Evolutionary conservation across 1,284 basidiomycete species (phyloP), one percentile per base, ranked within the genome.

Genomic region (Calocybe gambosa): DNA sequence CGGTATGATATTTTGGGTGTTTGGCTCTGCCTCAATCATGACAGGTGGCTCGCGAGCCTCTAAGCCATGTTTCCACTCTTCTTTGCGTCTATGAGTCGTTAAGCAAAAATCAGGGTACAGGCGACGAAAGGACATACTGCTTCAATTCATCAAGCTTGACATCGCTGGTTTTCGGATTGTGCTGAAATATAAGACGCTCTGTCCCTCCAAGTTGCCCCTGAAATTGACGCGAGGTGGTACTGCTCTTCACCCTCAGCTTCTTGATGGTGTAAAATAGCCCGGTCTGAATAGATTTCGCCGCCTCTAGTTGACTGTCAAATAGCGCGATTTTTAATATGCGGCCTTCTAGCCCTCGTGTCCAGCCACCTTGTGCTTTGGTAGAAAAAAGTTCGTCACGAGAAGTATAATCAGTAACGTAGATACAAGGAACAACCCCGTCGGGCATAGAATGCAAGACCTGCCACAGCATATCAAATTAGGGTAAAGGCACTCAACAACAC

Each of bases 391-490:
- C 62, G 5, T 66, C 50, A 45, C 80, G 73, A 5, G 64, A 57
- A 1, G 81, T 82, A 56, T 85, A 87, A 58, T 88, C 85, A 6
- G 84, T 85, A 18, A 82, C 75, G 55, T 74, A 82, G 23, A 83
- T 58, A 43, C 58, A 69, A 0, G 66, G 62, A 38, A 58, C 63
- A 20, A 64, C 58, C 18, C 62, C 55, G 42, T 59, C 63, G 39
- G 62, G 47, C 8, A 60, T 64, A 13, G 67, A 51, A 48, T 73
- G 66, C 4, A 86, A 62, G 23, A 85, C 58, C 84, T 77, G 41
- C 20, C 35, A 56, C 15, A 46, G 49, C 15, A 35, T 47, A 37
- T 20, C 19, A 47, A 8, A 7, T 18, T 7, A n/a, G 15, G 3
- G 9, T 18, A 35, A 18, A 18, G 5, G 23, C 12, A 3, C 6